Evolutionary conservation across 306 rosid genomes (phyloP).

Genomic region (Boehmeria nivea): DNA sequence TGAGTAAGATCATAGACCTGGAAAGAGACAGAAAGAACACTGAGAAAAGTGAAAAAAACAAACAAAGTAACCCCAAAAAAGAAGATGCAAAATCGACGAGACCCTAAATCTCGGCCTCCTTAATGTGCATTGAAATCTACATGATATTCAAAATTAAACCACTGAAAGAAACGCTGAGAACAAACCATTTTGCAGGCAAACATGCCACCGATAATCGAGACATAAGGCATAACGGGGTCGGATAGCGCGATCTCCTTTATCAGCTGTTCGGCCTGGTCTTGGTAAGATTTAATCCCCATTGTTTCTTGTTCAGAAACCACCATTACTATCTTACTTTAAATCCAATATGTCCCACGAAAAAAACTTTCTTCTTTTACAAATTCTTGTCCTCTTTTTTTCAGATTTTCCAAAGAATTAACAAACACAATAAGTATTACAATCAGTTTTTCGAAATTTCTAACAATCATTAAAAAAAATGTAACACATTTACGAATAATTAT

Average conservation of each 20-base stretch:
- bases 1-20: conserved; percentile 74
- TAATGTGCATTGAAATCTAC: no score
- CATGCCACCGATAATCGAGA: conserved; percentile 61
- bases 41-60: not conserved
- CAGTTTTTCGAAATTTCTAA: not conserved
- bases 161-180: not conserved
- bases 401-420: not conserved
- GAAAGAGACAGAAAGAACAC: not conserved
- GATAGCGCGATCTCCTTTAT: conserved; percentile 58
- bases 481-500: no score
- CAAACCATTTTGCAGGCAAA: conserved; percentile 84
- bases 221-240: conserved; percentile 56
- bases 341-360: conserved; percentile 12
- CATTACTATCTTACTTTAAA: conserved; percentile 29
- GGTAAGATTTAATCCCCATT: conserved; percentile 62
- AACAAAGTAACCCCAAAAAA: not conserved
- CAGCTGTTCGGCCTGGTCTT: conserved; percentile 63
- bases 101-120: no score
- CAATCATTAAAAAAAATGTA: not conserved
- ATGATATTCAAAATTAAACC: no score
- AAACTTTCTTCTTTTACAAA: not conserved
- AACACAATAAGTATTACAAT: not conserved
- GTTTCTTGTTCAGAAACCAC: conserved; percentile 44
- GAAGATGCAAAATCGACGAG: not conserved
- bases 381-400: conserved; percentile 16